Percentiles rank a stretch among this genome's conserved stretches.
These are phyloP conservation scores for Ilyonectria mors-panacis DNA, from an alignment of 2,329 filamentous ascomycete genomes.

Conservation along the genomic window DNA sequence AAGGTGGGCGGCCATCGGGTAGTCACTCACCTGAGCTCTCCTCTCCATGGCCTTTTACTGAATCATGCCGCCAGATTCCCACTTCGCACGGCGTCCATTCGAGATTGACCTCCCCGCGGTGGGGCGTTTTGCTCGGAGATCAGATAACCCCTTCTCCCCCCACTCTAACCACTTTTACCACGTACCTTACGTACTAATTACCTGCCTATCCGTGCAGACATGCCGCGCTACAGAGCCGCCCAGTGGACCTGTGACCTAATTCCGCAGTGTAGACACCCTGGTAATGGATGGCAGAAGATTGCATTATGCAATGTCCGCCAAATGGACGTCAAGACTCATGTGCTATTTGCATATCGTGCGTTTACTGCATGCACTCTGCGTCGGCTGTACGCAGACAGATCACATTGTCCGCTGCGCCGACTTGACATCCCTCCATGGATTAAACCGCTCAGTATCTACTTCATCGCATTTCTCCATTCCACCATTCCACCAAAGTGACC, in stretches of 20 bases:
- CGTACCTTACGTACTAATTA: background rate
- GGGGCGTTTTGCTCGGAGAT: conserved; percentile 23
- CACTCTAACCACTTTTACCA: conserved; percentile 10
- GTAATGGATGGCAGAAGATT: background rate
- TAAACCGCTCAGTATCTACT: too few species aligned
- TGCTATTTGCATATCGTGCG: background rate
- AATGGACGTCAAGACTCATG: background rate
- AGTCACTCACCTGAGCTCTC: conserved; percentile 54
- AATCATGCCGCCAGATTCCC: conserved; percentile 42
- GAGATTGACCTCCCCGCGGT: conserved; percentile 19
- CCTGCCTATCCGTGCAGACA: conserved; percentile 5
- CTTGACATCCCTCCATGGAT: too few species aligned
- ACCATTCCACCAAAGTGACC: too few species aligned
- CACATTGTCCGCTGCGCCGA: too few species aligned
- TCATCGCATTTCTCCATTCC: too few species aligned
- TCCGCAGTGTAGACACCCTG: background rate
- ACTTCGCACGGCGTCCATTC: conserved; percentile 26
- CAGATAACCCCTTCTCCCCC: conserved; percentile 26
- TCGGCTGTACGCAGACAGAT: too few species aligned
- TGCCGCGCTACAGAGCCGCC: background rate
- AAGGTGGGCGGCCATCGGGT: background rate
- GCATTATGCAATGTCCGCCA: background rate
- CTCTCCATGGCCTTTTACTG: conserved; percentile 53
- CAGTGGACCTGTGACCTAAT: background rate
- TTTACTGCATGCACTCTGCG: background rate